Conservation (phyloP, 495 filamentous ascomycete genomes). For the Aspergillus mulundensis region DNA sequence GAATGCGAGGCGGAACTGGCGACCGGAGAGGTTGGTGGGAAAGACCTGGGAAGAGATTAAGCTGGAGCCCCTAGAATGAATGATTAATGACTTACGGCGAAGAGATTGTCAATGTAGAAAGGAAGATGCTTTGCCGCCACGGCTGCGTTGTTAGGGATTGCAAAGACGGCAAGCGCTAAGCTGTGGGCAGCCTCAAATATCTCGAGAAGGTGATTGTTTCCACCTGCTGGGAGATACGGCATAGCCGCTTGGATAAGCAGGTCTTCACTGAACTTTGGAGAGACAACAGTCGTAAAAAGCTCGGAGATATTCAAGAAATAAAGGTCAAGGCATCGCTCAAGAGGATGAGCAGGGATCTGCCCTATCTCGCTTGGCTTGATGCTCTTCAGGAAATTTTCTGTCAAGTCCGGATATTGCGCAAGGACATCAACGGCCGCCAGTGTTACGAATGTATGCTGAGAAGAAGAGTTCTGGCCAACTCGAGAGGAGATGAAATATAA, state of each 20-base stretch:
- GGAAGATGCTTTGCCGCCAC: constrained; percentile 71
- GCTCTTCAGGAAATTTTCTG: constrained; percentile 64
- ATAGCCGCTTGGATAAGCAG: constrained; percentile 70
- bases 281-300: constrained; percentile 71
- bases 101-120: constrained; percentile 81
- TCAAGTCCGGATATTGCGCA: constrained; percentile 63
- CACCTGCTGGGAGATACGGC: constrained; percentile 68
- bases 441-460: constrained; percentile 79
- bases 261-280: constrained; percentile 61
- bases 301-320: constrained; percentile 91
- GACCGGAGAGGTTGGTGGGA: constrained; percentile 73
- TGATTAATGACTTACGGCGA: constrained; percentile 48
- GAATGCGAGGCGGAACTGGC: constrained; percentile 92
- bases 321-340: constrained; percentile 76
- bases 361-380: constrained; percentile 56
- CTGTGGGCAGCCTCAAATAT: constrained; percentile 93
- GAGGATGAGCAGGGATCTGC: constrained; percentile 66
- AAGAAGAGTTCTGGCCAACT: constrained; percentile 66
- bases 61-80: neutral
- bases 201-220: constrained; percentile 59
- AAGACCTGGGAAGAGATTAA: constrained; percentile 52
- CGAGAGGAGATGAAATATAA: constrained; percentile 85
- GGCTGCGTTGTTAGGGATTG: constrained; percentile 69
- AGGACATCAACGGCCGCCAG: constrained; percentile 88
- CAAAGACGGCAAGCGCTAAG: constrained; percentile 75